Evolutionary conservation across 164 flowering plant genomes (phyloP).

Genomic region (Macadamia integrifolia): DNA sequence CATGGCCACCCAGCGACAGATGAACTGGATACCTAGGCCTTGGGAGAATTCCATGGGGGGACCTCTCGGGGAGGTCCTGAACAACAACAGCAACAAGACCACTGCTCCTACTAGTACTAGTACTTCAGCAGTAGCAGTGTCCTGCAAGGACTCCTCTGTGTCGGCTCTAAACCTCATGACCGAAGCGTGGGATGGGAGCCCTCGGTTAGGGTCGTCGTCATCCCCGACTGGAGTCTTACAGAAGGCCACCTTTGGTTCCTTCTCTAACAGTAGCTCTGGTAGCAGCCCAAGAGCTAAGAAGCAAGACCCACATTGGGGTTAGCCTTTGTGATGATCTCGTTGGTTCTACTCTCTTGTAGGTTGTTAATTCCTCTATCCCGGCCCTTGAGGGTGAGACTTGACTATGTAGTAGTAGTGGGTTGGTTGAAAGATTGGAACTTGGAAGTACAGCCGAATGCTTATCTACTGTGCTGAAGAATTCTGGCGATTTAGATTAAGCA

Average conservation of each 20-base stretch:
- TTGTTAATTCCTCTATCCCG: constrained; percentile 21
- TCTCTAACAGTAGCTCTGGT: constrained; percentile 81
- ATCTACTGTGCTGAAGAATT: background rate
- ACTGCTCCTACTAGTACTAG: no score
- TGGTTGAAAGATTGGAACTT: background rate
- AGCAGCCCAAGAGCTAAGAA: constrained; percentile 69
- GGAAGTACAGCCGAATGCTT: background rate
- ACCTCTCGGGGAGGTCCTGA: constrained; percentile 81
- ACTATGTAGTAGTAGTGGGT: constrained; percentile 1
- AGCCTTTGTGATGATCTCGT: constrained; percentile 33
- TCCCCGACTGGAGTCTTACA: constrained; percentile 81
- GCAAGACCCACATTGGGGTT: constrained; percentile 25
- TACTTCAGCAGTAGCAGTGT: constrained; percentile 7
- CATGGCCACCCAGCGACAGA: constrained; percentile 25
- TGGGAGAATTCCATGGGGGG: constrained; percentile 83
- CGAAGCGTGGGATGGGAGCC: constrained; percentile 56
- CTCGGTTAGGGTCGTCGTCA: constrained; percentile 41
- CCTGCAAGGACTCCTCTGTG: constrained; percentile 21
- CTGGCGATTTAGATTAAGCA: no score
- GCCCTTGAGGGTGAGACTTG: background rate
- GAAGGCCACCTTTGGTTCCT: constrained; percentile 53
- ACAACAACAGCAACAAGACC: constrained; percentile 21
- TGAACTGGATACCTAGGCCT: constrained; percentile 53
- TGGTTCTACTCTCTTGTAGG: constrained; percentile 18
- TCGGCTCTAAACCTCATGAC: constrained; percentile 55